phyloP scores from a whole-genome alignment of 305 asterid species.

The Solanum hybrid region DNA sequence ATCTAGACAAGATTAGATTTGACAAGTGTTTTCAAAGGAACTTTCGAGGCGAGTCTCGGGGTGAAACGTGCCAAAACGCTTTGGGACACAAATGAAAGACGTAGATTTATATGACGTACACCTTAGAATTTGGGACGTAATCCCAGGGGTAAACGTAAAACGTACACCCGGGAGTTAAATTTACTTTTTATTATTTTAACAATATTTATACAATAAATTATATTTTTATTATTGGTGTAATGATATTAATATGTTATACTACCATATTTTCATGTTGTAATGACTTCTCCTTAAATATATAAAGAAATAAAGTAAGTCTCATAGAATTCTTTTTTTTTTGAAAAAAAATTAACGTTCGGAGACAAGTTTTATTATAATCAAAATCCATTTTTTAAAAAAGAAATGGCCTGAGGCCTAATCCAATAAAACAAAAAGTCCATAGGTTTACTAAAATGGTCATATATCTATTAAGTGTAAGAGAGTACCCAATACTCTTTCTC shows the following conservation, averaged over 20 bases:
- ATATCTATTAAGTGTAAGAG: too few species aligned
- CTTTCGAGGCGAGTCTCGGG: not conserved
- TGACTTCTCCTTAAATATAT: not conserved
- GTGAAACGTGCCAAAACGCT: not conserved
- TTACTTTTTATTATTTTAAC: not conserved
- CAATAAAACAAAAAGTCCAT: too few species aligned
- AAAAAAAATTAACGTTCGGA: too few species aligned
- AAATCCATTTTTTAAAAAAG: too few species aligned
- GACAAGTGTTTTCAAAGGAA: too few species aligned
- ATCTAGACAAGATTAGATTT: not conserved
- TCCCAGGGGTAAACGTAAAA: not conserved
- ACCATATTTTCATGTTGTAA: not conserved
- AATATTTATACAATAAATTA: not conserved
- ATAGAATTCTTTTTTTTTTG: too few species aligned
- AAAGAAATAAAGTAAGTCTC: not conserved
- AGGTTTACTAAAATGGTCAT: too few species aligned
- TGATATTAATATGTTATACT: not conserved
- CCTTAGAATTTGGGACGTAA: not conserved
- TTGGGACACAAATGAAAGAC: not conserved
- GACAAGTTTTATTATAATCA: too few species aligned
- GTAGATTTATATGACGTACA: not conserved
- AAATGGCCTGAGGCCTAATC: too few species aligned
- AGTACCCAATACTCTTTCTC: too few species aligned
- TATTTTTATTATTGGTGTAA: not conserved
- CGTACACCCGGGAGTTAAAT: not conserved